Percentiles rank a stretch among this genome's conserved stretches.
These are phyloP conservation scores for Zygosaccharomyces bisporus DNA, from an alignment of 805 yeast species.

Conservation along the genomic window DNA sequence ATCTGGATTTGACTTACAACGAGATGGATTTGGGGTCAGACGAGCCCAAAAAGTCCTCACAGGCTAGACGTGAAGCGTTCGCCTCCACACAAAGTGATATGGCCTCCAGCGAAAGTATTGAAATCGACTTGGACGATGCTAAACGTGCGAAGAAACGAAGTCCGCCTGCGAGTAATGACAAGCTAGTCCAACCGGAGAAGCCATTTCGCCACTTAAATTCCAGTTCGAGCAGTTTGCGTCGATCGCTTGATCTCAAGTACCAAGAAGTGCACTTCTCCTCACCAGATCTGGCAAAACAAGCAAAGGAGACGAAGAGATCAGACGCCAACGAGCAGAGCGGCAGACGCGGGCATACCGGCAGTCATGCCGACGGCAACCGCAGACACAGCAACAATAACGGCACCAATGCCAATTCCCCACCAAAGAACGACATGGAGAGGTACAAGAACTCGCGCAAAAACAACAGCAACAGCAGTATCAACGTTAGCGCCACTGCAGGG, in stretches of 20 bases:
- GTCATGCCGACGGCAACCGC: slow-evolving; percentile 9
- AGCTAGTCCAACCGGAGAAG: neutral
- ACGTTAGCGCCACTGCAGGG: slow-evolving; percentile 10
- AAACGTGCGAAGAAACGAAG: slow-evolving; percentile 10
- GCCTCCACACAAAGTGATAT: slow-evolving; percentile 16
- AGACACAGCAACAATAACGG: slow-evolving; percentile 12
- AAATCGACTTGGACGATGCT: slow-evolving; percentile 24
- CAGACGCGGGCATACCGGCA: slow-evolving; percentile 7
- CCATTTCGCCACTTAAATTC: slow-evolving; percentile 4
- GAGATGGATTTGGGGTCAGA: slow-evolving; percentile 22
- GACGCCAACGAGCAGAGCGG: slow-evolving; percentile 6
- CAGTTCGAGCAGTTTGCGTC: slow-evolving; percentile 12
- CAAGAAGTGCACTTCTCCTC: slow-evolving; percentile 26
- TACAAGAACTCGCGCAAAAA: slow-evolving; percentile 15
- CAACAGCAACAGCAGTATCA: slow-evolving; percentile 19
- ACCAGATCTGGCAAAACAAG: slow-evolving; percentile 11
- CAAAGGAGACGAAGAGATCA: slow-evolving; percentile 6
- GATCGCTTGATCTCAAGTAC: slow-evolving; percentile 28
- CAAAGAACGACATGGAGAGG: slow-evolving; percentile 16
- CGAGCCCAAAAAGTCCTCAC: slow-evolving; percentile 3
- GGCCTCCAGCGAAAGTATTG: slow-evolving; percentile 32
- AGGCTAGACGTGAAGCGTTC: slow-evolving; percentile 5
- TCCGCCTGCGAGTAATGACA: slow-evolving; percentile 4
- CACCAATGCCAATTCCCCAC: slow-evolving; percentile 1
- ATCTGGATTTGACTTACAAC: slow-evolving; percentile 20